Conservation (phyloP, 305 asterid genomes). For the Ruellia speciosa region DNA sequence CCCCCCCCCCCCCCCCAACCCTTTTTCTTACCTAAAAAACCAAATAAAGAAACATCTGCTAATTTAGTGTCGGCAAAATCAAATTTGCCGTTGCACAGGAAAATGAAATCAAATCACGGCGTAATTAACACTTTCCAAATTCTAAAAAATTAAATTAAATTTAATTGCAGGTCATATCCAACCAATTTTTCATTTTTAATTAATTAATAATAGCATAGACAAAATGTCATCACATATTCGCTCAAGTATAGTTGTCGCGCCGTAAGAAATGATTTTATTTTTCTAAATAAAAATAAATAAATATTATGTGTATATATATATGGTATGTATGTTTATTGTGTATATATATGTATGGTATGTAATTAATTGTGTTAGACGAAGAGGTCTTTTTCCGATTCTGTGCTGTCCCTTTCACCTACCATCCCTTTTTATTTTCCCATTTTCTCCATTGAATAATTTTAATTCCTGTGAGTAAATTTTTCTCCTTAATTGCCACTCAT, state of each 20-base stretch:
- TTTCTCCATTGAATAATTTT: slow-evolving; percentile 9
- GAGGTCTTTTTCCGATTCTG: slow-evolving; percentile 36
- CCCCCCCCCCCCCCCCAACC: too few species aligned
- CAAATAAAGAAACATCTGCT: slow-evolving; percentile 14
- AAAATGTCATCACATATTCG: too few species aligned
- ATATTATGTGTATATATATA: background rate
- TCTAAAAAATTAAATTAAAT: too few species aligned
- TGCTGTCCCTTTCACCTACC: slow-evolving; percentile 41
- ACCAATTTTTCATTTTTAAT: too few species aligned
- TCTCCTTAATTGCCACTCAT: slow-evolving; percentile 57
- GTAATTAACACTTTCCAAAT: too few species aligned
- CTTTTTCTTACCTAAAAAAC: too few species aligned
- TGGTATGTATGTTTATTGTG: background rate
- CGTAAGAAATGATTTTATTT: background rate
- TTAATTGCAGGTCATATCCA: too few species aligned
- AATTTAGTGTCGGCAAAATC: slow-evolving; percentile 42
- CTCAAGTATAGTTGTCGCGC: too few species aligned
- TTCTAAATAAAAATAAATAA: background rate
- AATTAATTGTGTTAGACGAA: slow-evolving; percentile 28
- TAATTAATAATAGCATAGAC: too few species aligned
- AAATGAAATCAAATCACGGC: slow-evolving; percentile 2
- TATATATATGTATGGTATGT: slow-evolving; percentile 15
- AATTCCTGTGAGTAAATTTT: slow-evolving; percentile 17
- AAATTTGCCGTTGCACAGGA: slow-evolving; percentile 28
- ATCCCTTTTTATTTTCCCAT: slow-evolving; percentile 11